Percentiles rank a stretch among this genome's conserved stretches.
These are phyloP conservation scores for Novymonas esmeraldas DNA, from an alignment of 208 protist species.

Conservation along the genomic window DNA sequence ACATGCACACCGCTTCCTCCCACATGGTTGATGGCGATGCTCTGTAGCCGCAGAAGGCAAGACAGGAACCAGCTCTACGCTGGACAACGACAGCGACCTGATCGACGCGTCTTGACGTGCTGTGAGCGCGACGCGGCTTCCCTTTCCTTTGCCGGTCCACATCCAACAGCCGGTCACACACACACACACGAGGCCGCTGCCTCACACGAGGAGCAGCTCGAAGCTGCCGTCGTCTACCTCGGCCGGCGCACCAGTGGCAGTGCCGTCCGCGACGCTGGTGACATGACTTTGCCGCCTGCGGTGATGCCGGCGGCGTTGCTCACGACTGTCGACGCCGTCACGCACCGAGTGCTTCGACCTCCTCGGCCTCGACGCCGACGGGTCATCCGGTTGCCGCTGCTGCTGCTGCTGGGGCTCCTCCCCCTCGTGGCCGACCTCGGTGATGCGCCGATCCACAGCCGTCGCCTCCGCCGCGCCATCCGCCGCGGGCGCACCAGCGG, in stretches of 20 bases:
- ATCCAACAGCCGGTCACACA: not conserved
- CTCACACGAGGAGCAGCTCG: constrained; percentile 39
- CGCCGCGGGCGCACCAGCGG: not conserved
- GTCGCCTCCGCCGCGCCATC: too few relatives aligned
- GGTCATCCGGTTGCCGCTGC: too few relatives aligned
- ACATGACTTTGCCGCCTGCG: not conserved
- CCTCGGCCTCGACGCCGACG: not conserved
- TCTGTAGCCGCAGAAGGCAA: too few relatives aligned
- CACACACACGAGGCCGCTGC: not conserved
- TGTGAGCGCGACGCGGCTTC: too few relatives aligned
- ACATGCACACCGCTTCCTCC: too few relatives aligned
- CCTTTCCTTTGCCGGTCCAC: too few relatives aligned
- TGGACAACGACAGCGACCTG: too few relatives aligned
- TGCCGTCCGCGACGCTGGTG: not conserved
- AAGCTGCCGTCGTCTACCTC: constrained; percentile 37
- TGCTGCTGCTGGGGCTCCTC: too few relatives aligned
- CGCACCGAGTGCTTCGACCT: not conserved
- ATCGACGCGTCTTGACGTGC: too few relatives aligned
- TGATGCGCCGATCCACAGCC: not conserved
- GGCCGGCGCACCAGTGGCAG: not conserved
- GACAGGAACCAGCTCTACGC: too few relatives aligned
- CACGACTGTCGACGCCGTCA: not conserved
- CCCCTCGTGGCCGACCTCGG: not conserved
- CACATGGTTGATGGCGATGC: too few relatives aligned
- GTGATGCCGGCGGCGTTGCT: not conserved